These are phyloP conservation scores for Pythium volutum DNA, from an alignment of 352 stramenopile species.

Conservation along the genomic window DNA sequence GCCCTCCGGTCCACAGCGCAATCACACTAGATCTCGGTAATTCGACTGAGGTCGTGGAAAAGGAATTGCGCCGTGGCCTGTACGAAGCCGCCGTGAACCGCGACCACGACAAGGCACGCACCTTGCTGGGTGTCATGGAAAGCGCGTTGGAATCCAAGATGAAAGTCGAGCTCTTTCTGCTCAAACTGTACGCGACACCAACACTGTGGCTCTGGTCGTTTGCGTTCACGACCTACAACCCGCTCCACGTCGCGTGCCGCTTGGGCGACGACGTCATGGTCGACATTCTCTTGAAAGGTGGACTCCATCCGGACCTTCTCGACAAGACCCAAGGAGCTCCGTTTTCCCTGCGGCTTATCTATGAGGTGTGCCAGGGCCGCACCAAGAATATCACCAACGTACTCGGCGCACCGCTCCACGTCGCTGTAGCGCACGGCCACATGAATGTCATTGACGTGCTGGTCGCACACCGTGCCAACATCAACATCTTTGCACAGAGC, in stretches of 20 bases:
- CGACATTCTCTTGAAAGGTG: slow-evolving; percentile 50
- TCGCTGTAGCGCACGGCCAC: slow-evolving; percentile 66
- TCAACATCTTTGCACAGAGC: slow-evolving; percentile 57
- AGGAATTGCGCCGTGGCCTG: slow-evolving; percentile 43
- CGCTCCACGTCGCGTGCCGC: slow-evolving; percentile 67
- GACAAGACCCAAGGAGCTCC: slow-evolving; percentile 72
- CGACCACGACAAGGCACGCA: slow-evolving; percentile 38
- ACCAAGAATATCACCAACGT: slow-evolving; percentile 66
- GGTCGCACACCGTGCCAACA: slow-evolving; percentile 50
- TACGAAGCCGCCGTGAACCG: slow-evolving; percentile 47
- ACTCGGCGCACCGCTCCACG: slow-evolving; percentile 62
- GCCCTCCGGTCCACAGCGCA: neutral
- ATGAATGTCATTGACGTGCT: slow-evolving; percentile 58
- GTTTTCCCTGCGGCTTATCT: slow-evolving; percentile 57
- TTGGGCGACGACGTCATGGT: slow-evolving; percentile 58
- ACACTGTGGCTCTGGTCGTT: slow-evolving; percentile 59
- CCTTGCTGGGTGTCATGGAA: slow-evolving; percentile 47
- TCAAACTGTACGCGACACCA: slow-evolving; percentile 73
- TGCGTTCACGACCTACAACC: slow-evolving; percentile 65
- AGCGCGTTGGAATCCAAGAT: slow-evolving; percentile 57
- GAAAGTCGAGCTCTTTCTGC: slow-evolving; percentile 57
- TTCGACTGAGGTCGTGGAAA: slow-evolving; percentile 28
- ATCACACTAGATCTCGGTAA: slow-evolving; percentile 13
- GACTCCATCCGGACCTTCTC: slow-evolving; percentile 69
- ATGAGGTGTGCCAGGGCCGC: slow-evolving; percentile 64